Evolutionary conservation across 2,329 filamentous ascomycete species (phyloP).

Genomic region (Trichoderma endophyticum): DNA sequence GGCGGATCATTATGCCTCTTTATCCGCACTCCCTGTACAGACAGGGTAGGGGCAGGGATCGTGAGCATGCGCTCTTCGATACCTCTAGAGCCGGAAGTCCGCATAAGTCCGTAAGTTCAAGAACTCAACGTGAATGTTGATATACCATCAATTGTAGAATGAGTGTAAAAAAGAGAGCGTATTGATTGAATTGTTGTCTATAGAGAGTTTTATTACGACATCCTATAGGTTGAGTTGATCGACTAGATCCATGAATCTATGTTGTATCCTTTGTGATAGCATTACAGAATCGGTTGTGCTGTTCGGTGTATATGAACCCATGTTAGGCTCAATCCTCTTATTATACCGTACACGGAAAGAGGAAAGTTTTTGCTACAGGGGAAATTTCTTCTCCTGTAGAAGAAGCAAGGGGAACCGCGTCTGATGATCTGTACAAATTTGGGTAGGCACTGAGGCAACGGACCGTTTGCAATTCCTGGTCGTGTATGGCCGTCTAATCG

Average conservation of each 20-base stretch:
- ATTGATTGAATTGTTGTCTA: background rate
- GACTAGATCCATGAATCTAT: background rate
- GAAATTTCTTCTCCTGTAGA: background rate
- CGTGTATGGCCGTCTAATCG: background rate
- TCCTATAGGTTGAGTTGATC: background rate
- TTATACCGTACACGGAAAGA: background rate
- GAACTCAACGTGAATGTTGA: background rate
- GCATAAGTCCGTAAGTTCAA: background rate
- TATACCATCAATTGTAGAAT: background rate
- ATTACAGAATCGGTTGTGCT: background rate
- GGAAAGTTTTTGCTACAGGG: background rate
- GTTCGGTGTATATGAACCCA: background rate
- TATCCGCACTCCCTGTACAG: background rate
- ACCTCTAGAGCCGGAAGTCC: background rate
- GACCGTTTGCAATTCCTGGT: background rate
- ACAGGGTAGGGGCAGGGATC: background rate
- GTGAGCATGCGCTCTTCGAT: background rate
- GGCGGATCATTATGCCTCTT: background rate
- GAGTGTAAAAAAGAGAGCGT: background rate
- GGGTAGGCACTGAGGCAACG: background rate
- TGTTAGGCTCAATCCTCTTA: background rate
- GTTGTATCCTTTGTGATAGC: background rate
- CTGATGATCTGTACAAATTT: background rate
- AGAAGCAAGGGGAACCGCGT: background rate
- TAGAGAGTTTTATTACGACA: background rate